Conservation (phyloP, 768 basidiomycete genomes). For the Rhizopogon vinicolor region DNA sequence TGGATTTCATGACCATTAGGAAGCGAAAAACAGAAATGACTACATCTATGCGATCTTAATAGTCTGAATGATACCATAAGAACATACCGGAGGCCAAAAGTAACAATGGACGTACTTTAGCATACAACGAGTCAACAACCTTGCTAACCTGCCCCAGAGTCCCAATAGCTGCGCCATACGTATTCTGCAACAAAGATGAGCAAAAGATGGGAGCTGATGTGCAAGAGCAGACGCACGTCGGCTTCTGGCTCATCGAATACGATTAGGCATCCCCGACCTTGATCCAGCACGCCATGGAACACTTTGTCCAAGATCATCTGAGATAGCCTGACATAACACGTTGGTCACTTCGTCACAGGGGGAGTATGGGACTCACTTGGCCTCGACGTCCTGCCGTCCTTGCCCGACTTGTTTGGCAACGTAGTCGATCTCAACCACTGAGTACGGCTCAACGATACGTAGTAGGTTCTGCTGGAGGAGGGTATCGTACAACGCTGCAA, state of each 20-base stretch:
- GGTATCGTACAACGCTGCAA: conserved; percentile 92
- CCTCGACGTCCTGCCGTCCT: conserved; percentile 82
- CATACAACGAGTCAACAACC: conserved; percentile 91
- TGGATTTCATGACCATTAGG: too few species aligned
- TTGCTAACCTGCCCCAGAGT: conserved; percentile 89
- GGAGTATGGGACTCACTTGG: conserved; percentile 56
- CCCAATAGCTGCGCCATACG: conserved; percentile 85
- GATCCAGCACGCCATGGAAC: conserved; percentile 93
- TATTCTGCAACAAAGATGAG: conserved; percentile 47
- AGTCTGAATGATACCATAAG: conserved; percentile 24
- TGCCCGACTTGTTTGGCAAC: conserved; percentile 87
- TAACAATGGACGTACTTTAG: conserved; percentile 48
- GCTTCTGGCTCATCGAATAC: conserved; percentile 86
- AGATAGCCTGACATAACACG: conserved; percentile 54
- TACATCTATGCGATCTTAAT: conserved; percentile 36
- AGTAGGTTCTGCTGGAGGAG: conserved; percentile 93
- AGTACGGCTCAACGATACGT: conserved; percentile 95
- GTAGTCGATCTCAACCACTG: conserved; percentile 84
- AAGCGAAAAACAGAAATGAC: neutral
- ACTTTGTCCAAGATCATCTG: conserved; percentile 99
- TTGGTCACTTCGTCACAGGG: conserved; percentile 3
- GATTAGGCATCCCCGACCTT: conserved; percentile 86
- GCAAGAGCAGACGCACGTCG: conserved; percentile 55
- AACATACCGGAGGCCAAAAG: neutral
- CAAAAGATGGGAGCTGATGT: neutral